Base-by-base conservation (phyloP, 345 rosid species). In the Eucalyptus grandis region DNA sequence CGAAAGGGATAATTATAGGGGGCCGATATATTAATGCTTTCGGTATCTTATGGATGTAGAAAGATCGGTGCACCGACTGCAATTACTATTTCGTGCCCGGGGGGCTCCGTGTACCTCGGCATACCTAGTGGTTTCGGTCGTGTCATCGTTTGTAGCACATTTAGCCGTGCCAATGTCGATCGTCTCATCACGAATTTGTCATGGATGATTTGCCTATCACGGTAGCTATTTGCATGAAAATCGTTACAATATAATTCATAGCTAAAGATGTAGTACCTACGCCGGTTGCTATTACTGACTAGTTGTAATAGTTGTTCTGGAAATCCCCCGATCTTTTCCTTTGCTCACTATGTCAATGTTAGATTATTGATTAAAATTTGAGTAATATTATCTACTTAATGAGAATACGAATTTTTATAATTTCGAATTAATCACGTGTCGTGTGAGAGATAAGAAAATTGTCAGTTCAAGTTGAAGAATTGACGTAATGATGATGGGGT, bases 401-500 rank as follows among this genome's bases (percentile, higher is more conserved):
- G 47, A 21, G 12, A 40, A 21, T 14, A 21, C 16, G 2, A 77
- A 77, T 19, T 21, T 0, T 77, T 3, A 11, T 77, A 11, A 77
- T 77, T 37, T 77, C 1, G 47, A 77, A 24, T 37, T 37, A 19
- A 11, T 21, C 44, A 5, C 26, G 2, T 72, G 26, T 72, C 4
- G 0, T 0, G 4, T 3, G 82, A 72, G 26, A 0, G 1, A 34
- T 19, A 3, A 34, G 82, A 17, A 72, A 72, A 21, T 34, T 72
- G 19, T 31, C 37, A 3, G 16, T 1, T 31, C 11, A 3, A 72
- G 82, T 3, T 34, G 26, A 72, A 72, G 0, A 19, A 72, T 69
- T 3, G 7, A 34, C 1, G 26, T 17, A 9, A 5, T 69, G 6
- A 9, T 17, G 21, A 69, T 9, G 26, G 22, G 24, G 3, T 19